phyloP scores from a whole-genome alignment of 805 yeast genomes.

The Saccharomyces jurei region DNA sequence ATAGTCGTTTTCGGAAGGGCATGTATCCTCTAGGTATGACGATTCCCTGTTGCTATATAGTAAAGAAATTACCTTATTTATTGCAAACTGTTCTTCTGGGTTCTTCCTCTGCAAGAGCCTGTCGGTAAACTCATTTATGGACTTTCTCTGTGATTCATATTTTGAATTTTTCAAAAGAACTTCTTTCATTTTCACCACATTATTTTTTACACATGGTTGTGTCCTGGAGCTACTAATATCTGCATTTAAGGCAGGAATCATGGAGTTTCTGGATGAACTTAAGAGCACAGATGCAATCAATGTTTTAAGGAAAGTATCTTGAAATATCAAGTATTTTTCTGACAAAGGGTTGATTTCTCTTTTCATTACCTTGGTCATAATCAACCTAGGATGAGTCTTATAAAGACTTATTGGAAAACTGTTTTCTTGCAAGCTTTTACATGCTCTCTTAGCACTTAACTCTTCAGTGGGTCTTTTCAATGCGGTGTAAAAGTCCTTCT shows the following conservation, averaged over 20 bases:
- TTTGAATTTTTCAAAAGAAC: slow-evolving; percentile 13
- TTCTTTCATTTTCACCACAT: slow-evolving; percentile 10
- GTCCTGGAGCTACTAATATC: slow-evolving; percentile 10
- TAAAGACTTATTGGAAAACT: slow-evolving; percentile 10
- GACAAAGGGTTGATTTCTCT: slow-evolving; percentile 18
- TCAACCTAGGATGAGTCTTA: slow-evolving; percentile 12
- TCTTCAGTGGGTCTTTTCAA: not conserved
- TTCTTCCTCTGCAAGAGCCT: slow-evolving; percentile 9
- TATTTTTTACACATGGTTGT: slow-evolving; percentile 10
- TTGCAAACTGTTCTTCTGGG: slow-evolving; percentile 3
- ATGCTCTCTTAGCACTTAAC: not conserved
- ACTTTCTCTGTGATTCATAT: slow-evolving; percentile 8
- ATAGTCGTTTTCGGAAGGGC: slow-evolving; percentile 11
- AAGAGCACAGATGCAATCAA: slow-evolving; percentile 16
- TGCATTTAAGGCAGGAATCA: slow-evolving; percentile 14
- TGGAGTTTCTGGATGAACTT: slow-evolving; percentile 12
- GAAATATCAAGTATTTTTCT: slow-evolving; percentile 15
- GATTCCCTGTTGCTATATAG: slow-evolving; percentile 5
- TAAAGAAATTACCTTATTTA: slow-evolving; percentile 8
- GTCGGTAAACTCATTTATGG: slow-evolving; percentile 12
- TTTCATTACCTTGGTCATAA: slow-evolving; percentile 13
- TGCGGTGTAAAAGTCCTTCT: not conserved
- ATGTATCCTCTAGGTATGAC: slow-evolving; percentile 12
- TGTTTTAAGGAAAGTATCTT: slow-evolving; percentile 14
- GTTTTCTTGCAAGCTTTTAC: not conserved